These are phyloP conservation scores for Ulota crispa DNA, from an alignment of 225 moss, liverwort and hornwort genomes.

Conservation along the genomic window DNA sequence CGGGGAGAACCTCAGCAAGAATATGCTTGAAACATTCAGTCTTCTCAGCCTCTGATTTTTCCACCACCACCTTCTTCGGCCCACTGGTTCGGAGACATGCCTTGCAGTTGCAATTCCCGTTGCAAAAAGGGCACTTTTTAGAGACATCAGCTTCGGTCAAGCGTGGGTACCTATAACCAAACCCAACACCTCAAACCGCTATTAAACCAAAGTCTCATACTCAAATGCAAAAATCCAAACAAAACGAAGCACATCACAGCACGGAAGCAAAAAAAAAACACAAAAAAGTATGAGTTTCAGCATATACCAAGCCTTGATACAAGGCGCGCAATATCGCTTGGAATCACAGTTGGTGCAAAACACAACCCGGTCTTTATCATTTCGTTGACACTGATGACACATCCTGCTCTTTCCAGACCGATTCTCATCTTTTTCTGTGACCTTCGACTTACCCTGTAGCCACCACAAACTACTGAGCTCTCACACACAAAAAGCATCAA, in stretches of 20 bases:
- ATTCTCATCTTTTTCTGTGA: constrained; percentile 39
- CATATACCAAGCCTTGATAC: constrained; percentile 81
- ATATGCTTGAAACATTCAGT: constrained; percentile 40
- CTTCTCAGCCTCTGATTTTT: constrained; percentile 46
- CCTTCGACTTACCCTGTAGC: constrained; percentile 26
- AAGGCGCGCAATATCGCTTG: constrained; percentile 77
- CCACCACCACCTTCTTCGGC: constrained; percentile 48
- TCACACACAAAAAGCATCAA: not conserved
- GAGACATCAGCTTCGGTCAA: constrained; percentile 61
- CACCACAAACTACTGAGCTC: constrained; percentile 20
- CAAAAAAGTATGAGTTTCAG: not conserved
- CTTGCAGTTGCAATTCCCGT: constrained; percentile 95
- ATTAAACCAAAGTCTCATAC: not conserved
- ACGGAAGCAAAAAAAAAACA: not conserved
- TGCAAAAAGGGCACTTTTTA: constrained; percentile 74
- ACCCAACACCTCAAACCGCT: not conserved
- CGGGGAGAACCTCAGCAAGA: constrained; percentile 52
- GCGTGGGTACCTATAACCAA: constrained; percentile 69
- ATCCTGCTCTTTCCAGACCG: constrained; percentile 59
- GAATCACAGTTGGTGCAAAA: constrained; percentile 66
- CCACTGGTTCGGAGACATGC: constrained; percentile 77
- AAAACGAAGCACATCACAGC: not conserved
- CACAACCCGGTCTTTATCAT: constrained; percentile 69
- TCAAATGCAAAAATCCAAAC: not conserved
- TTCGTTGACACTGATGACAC: constrained; percentile 94